Base-by-base conservation (phyloP, 208 protist genomes). In the Wallacemonas collosoma region DNA sequence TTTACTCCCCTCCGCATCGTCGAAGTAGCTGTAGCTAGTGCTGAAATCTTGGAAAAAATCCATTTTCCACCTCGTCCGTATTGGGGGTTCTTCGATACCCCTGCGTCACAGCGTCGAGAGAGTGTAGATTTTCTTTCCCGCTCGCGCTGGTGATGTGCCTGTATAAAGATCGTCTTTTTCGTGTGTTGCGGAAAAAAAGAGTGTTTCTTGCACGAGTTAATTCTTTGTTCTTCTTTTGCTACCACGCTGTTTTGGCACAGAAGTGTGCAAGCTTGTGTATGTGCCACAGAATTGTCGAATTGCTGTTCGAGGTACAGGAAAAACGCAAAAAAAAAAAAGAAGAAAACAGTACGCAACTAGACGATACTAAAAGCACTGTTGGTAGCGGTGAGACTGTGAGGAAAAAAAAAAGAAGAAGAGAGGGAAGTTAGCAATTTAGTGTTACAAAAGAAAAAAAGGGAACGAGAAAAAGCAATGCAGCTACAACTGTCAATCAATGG, bases 21-120 rank as follows among this genome's bases (percentile, higher is more conserved):
- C 60, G n/a, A 65, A 53, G 26, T 65, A 65, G 60, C 60, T 65
- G 43, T 65, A 65, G 60, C 60, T 65, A 51, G 3, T 65, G 60
- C 45, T n/a, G 43, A 47, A 65, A 45, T 45, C 41, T n/a, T 8
- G 41, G 17, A 50, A 65, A 51, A 65, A 50, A 45, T 38, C 36
- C 60, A 65, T 65, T 65, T 65, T 62, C 44, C 26, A 26, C 26
- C 26, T 26, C 26, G 26, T 0, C 26, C 26, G 26, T 26, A 26
- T 26, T 26, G 26, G 26, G 26, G 26, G 26, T 26, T 26, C 26
- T 26, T 26, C 26, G 26, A 0, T 26, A 26, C 26, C 26, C 26
- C 26, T 26, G 26, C 26, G 26, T 26, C 26, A 26, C 26, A 26
- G 26, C 26, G 26, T 26, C 26, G 26, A 26, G 26, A 26, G 26